phyloP scores from a whole-genome alignment of 371 early-diverging fungal species.

The Actinomucor elegans region DNA sequence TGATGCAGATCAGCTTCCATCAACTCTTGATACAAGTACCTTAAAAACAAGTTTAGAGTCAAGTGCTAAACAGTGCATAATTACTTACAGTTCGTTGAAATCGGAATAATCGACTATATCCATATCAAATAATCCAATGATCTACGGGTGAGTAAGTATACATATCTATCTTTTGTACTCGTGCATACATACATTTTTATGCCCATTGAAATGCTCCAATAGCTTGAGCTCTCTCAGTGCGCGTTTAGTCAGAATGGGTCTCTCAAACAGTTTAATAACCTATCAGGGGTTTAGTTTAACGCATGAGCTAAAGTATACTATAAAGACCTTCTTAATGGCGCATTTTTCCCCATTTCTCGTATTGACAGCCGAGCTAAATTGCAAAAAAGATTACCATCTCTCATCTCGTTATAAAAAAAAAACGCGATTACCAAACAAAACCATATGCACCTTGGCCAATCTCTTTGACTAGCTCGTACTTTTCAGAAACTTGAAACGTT shows the following conservation, averaged over 20 bases:
- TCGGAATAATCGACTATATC: constrained; percentile 50
- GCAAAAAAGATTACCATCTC: too few species aligned
- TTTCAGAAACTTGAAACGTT: constrained; percentile 69
- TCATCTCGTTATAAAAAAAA: too few species aligned
- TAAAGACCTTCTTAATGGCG: constrained; percentile 22
- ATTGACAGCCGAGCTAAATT: constrained; percentile 12
- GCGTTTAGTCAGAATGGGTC: constrained; percentile 83
- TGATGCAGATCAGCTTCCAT: constrained; percentile 99
- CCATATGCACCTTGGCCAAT: constrained; percentile 95
- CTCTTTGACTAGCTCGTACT: constrained; percentile 81
- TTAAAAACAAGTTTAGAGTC: constrained; percentile 14
- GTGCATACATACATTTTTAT: constrained; percentile 83
- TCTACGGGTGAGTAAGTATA: constrained; percentile 41
- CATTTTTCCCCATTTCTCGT: constrained; percentile 7
- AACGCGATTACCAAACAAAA: constrained; percentile 70
- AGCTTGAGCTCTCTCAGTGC: constrained; percentile 89
- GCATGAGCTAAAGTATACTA: background rate
- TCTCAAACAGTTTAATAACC: constrained; percentile 67
- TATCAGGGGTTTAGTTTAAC: background rate
- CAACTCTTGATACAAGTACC: constrained; percentile 85
- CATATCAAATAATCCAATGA: constrained; percentile 74
- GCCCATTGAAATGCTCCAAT: constrained; percentile 86
- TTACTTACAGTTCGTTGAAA: constrained; percentile 85
- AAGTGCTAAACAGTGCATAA: background rate
- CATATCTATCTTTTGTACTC: constrained; percentile 62